Percentiles rank a stretch among this genome's conserved stretches.
These are phyloP conservation scores for Vitis rotundifolia DNA, from an alignment of 164 flowering plant genomes.

Conservation along the genomic window DNA sequence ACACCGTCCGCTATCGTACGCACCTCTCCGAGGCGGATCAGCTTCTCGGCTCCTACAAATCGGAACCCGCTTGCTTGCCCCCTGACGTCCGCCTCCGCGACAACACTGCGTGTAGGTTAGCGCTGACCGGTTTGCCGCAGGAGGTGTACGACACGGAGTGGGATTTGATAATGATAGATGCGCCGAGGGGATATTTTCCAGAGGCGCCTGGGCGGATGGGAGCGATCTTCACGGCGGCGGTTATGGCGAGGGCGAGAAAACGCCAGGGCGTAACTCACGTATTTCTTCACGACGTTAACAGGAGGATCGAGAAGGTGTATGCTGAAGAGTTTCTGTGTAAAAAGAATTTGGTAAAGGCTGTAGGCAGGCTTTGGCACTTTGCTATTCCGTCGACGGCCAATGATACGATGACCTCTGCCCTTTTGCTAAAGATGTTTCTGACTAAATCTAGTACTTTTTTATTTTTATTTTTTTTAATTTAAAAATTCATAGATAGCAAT, in stretches of 20 bases:
- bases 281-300: constrained; percentile 73
- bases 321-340: constrained; percentile 65
- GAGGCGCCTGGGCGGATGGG: constrained; percentile 86
- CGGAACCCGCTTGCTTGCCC: constrained; percentile 42
- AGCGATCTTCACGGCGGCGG: constrained; percentile 71
- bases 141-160: constrained; percentile 70
- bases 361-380: constrained; percentile 71
- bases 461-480: not conserved
- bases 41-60: constrained; percentile 30
- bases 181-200: constrained; percentile 64
- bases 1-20: constrained; percentile 49
- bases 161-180: constrained; percentile 90
- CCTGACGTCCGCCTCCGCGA: constrained; percentile 27
- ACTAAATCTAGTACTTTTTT: not conserved
- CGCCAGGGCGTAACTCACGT: constrained; percentile 64
- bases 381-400: constrained; percentile 42
- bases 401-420: not conserved
- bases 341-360: constrained; percentile 46
- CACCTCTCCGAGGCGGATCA: constrained; percentile 52
- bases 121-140: constrained; percentile 44
- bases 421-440: constrained; percentile 10
- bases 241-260: constrained; percentile 65
- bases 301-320: constrained; percentile 62
- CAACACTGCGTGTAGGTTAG: constrained; percentile 49
- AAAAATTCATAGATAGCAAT: too few species aligned